These are phyloP conservation scores for Pezicula radicicola DNA, from an alignment of 2,329 filamentous ascomycete species.

Conservation along the genomic window DNA sequence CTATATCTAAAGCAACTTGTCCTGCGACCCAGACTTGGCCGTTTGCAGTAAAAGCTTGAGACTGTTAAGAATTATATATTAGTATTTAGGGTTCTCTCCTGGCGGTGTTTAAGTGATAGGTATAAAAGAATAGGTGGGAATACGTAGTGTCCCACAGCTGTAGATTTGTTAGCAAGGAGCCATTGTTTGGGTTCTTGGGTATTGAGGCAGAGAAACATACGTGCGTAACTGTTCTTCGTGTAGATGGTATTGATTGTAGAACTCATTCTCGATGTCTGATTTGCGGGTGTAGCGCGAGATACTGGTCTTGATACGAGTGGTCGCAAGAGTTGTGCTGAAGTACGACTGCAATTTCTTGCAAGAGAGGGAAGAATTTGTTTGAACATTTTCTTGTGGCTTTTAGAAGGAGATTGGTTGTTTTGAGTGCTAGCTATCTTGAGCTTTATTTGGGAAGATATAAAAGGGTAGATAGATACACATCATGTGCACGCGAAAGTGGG, in stretches of 20 bases:
- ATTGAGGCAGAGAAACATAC: background rate
- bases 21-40: background rate
- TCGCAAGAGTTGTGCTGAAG: background rate
- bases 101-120: too few relatives aligned
- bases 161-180: background rate
- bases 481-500: background rate
- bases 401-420: background rate
- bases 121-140: background rate
- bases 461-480: background rate
- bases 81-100: background rate
- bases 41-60: background rate
- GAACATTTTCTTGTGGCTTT: background rate
- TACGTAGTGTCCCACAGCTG: background rate
- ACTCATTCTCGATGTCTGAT: background rate
- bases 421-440: background rate
- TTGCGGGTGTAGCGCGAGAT: background rate
- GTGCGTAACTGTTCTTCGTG: background rate
- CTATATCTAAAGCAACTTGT: background rate
- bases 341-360: background rate
- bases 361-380: background rate
- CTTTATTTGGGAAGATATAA: background rate
- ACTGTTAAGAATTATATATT: background rate
- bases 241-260: background rate
- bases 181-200: background rate
- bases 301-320: background rate